Percentiles rank a stretch among this genome's conserved stretches.
Conservation (phyloP, 2,329 filamentous ascomycete species). For the Hymenoscyphus albidus region DNA sequence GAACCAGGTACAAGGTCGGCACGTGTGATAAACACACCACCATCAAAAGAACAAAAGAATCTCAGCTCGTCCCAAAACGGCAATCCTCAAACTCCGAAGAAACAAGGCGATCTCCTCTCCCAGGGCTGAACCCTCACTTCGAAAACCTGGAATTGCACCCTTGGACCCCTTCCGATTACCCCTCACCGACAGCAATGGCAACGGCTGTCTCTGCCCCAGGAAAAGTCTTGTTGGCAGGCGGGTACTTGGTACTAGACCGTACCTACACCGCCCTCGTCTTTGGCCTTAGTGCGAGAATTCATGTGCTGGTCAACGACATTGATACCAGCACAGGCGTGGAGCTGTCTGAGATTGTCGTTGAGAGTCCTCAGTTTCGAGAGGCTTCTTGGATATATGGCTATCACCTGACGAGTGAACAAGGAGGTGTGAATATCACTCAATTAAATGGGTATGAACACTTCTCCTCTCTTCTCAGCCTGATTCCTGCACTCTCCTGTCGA, state of each 20-base stretch:
- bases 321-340: constrained; percentile 60
- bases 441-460: constrained; percentile 61
- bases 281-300: constrained; percentile 64
- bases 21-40: background rate
- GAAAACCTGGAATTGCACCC: background rate
- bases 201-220: constrained; percentile 77
- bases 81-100: background rate
- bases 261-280: constrained; percentile 74
- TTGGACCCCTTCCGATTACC: background rate
- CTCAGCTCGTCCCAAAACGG: background rate
- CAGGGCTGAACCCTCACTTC: background rate
- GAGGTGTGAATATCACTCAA: constrained; percentile 79
- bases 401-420: constrained; percentile 62
- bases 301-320: constrained; percentile 56
- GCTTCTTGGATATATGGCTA: constrained; percentile 88
- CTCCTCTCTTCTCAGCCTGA: constrained; percentile 9
- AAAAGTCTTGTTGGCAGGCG: constrained; percentile 91
- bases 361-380: constrained; percentile 84
- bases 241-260: constrained; percentile 90
- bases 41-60: constrained; percentile 3
- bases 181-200: constrained; percentile 12
- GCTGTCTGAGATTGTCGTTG: constrained; percentile 72
- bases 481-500: background rate
- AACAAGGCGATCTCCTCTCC: background rate
- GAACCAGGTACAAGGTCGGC: constrained; percentile 1